phyloP scores from a whole-genome alignment of 2,329 filamentous ascomycete genomes.

The Biscogniauxia mediterranea region DNA sequence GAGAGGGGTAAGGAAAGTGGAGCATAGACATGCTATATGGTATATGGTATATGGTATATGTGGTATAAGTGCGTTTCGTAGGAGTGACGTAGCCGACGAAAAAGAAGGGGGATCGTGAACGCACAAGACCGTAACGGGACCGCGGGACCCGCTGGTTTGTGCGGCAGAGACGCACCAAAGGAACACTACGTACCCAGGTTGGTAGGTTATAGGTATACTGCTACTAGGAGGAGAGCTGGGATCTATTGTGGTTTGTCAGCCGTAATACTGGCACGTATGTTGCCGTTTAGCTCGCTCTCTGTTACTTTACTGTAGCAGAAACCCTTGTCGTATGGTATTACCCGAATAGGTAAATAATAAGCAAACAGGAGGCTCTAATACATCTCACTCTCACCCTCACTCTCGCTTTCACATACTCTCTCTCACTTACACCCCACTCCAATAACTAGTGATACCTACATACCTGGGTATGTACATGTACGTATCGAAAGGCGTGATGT shows the following conservation, averaged over 20 bases:
- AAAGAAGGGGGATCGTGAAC: neutral
- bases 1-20: slow-evolving; percentile 1
- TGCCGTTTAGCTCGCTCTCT: too few species aligned
- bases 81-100: neutral
- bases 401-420: too few species aligned
- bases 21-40: neutral
- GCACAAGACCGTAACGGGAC: slow-evolving; percentile 3
- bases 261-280: too few species aligned
- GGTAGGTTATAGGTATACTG: too few species aligned
- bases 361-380: neutral
- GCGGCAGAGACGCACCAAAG: neutral
- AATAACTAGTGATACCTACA: too few species aligned
- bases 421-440: too few species aligned
- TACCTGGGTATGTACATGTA: too few species aligned
- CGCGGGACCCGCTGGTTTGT: neutral
- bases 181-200: neutral
- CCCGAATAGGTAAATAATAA: neutral
- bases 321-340: neutral
- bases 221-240: too few species aligned
- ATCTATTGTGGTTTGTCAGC: too few species aligned
- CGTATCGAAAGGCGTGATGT: too few species aligned
- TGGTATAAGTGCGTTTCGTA: neutral
- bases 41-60: neutral
- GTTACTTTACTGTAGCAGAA: too few species aligned
- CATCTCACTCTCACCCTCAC: neutral